Percentiles rank a stretch among this genome's conserved stretches.
phyloP scores from a whole-genome alignment of 371 early-diverging fungal genomes.

The Capillidium rhysosporum region DNA sequence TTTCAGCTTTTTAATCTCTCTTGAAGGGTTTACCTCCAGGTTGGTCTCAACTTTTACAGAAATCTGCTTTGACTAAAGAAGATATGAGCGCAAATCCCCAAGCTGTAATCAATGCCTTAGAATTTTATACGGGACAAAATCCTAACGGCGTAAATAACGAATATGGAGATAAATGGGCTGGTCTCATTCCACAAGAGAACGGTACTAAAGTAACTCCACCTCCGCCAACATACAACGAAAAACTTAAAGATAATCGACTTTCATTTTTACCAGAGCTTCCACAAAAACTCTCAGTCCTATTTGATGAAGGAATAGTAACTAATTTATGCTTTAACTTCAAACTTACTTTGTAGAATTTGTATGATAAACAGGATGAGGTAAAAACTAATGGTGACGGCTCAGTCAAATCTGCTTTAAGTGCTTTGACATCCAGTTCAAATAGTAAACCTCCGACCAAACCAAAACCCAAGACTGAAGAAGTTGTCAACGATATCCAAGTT shows the following conservation, averaged over 20 bases:
- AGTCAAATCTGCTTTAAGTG: not conserved
- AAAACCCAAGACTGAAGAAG: not conserved
- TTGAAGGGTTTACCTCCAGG: slow-evolving; percentile 70
- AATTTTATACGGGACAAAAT: slow-evolving; percentile 75
- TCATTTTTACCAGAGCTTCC: slow-evolving; percentile 1
- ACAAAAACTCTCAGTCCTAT: slow-evolving; percentile 5
- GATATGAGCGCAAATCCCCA: slow-evolving; percentile 91
- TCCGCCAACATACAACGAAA: not conserved
- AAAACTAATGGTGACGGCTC: not conserved
- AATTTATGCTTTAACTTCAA: slow-evolving; percentile 56
- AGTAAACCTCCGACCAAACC: slow-evolving; percentile 1
- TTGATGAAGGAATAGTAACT: slow-evolving; percentile 73
- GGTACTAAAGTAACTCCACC: not conserved
- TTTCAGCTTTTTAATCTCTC: not conserved
- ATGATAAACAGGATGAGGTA: slow-evolving; percentile 58
- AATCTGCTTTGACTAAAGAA: slow-evolving; percentile 80
- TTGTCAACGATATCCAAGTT: slow-evolving; percentile 3
- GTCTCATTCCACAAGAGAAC: slow-evolving; percentile 1
- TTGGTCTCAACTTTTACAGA: slow-evolving; percentile 74
- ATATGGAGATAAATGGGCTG: slow-evolving; percentile 13
- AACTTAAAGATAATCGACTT: not conserved
- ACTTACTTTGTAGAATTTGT: slow-evolving; percentile 66
- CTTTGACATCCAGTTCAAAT: not conserved
- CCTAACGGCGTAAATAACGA: slow-evolving; percentile 25
- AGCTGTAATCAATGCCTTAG: slow-evolving; percentile 85